A percentile compares a stretch with the other conserved stretches of the same genome.
phyloP scores from a whole-genome alignment of 495 filamentous ascomycete species.

The Xylaria curta region DNA sequence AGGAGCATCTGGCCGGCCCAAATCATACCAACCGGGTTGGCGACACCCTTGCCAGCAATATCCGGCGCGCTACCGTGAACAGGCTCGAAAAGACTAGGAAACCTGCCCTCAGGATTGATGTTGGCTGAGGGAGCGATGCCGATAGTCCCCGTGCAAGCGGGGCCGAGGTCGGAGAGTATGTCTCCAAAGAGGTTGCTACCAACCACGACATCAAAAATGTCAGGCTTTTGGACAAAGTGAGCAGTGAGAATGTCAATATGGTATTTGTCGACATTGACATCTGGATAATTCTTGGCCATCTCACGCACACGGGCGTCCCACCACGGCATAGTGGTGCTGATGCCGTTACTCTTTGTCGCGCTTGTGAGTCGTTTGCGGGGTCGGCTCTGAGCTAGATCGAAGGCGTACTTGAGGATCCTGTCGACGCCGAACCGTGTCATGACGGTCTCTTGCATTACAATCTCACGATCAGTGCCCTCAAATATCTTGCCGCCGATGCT shows the following conservation, averaged over 20 bases:
- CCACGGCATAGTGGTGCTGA: conserved; percentile 74
- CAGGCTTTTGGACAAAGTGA: conserved; percentile 80
- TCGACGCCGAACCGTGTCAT: conserved; percentile 81
- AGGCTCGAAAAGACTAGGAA: conserved; percentile 85
- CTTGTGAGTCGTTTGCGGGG: conserved; percentile 77
- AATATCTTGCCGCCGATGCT: conserved; percentile 43
- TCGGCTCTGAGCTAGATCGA: conserved; percentile 73
- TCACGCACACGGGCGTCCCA: conserved; percentile 76
- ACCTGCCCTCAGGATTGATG: conserved; percentile 66
- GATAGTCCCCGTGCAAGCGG: conserved; percentile 84
- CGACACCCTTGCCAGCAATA: conserved; percentile 73
- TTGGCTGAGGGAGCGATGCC: conserved; percentile 79
- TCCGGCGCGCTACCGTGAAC: conserved; percentile 78
- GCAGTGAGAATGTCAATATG: conserved; percentile 84
- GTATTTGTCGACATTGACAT: conserved; percentile 74
- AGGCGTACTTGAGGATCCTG: conserved; percentile 75
- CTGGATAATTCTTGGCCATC: conserved; percentile 74
- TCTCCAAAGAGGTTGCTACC: conserved; percentile 87
- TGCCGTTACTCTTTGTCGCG: conserved; percentile 84
- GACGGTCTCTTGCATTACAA: conserved; percentile 67
- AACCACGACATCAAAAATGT: conserved; percentile 80
- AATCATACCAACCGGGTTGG: conserved; percentile 75
- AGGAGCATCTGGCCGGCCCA: conserved; percentile 78
- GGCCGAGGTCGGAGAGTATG: conserved; percentile 84
- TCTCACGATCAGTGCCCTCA: conserved; percentile 72